Percentiles rank a stretch among this genome's conserved stretches.
phyloP scores from a whole-genome alignment of 257 asterid genomes.

The Solanum corneliomulleri region DNA sequence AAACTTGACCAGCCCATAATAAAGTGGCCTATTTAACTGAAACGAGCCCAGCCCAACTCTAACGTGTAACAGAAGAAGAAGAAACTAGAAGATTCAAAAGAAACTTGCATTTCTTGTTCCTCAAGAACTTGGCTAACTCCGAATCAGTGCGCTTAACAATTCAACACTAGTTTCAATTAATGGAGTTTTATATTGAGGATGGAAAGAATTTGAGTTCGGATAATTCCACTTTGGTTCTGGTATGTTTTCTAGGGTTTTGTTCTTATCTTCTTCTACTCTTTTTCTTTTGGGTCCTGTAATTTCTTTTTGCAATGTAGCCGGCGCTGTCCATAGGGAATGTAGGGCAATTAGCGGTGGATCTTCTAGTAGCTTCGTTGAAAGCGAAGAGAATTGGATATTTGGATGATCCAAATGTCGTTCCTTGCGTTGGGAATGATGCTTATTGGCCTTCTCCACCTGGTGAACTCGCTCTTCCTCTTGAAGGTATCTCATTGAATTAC shows the following conservation, averaged over 20 bases:
- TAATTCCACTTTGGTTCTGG: slow-evolving; percentile 63
- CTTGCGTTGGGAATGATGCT: slow-evolving; percentile 97
- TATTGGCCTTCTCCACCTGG: slow-evolving; percentile 69
- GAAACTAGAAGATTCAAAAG: background rate
- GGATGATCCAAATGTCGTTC: slow-evolving; percentile 80
- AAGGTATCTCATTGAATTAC: slow-evolving; percentile 31
- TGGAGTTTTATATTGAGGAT: slow-evolving; percentile 66
- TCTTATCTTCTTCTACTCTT: background rate
- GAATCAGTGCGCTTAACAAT: background rate
- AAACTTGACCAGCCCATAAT: background rate
- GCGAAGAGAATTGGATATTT: slow-evolving; percentile 57
- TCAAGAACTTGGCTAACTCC: background rate
- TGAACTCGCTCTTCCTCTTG: slow-evolving; percentile 66
- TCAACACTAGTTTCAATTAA: background rate
- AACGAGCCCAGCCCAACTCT: background rate
- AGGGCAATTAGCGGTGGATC: slow-evolving; percentile 91
- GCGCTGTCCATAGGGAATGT: slow-evolving; percentile 91
- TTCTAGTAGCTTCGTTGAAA: slow-evolving; percentile 55
- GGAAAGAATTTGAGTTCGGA: slow-evolving; percentile 35
- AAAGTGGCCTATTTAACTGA: background rate
- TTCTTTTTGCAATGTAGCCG: slow-evolving; percentile 36
- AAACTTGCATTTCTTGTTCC: background rate
- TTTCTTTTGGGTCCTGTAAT: background rate
- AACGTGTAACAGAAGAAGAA: background rate
- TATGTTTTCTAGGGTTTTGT: slow-evolving; percentile 21